Evolutionary conservation across 1,139 yeast genomes (phyloP), one percentile per base, ranked within the genome.

Genomic region (Diutina mesorugosa): DNA sequence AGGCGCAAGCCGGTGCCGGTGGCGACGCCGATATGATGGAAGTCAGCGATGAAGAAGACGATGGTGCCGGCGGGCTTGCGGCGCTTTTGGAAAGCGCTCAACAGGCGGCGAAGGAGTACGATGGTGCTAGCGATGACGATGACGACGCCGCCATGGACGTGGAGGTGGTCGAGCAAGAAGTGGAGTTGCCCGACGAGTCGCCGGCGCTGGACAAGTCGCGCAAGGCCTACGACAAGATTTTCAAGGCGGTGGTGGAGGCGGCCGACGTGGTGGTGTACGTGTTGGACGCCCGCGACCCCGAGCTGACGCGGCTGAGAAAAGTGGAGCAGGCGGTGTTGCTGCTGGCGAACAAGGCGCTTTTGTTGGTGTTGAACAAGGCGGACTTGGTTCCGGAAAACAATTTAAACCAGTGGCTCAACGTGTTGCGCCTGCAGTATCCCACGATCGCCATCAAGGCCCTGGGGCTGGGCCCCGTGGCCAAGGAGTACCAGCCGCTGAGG

Each of bases 201-300:
- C 28, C 51, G 83, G 77, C 60, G 69, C 63, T 72, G 57, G 98
- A 91, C 60, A 84, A 86, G 65, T 90, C 97, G 8, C 83, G 98
- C 69, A 90, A 87, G 69, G 95, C 97, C 12, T 93, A 88, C 71
- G 96, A 90, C 68, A 89, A 90, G 70, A 87, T 91, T 56, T 86
- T 87, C 74, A 85, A 85, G 67, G 73, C 84, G 5, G 90, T 85
- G 50, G 91, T 91, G 54, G 97, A 90, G 59, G 85, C 90, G 35
- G 77, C 97, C 1, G 98, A 91, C 70, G 97, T 93, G 58, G 78
- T 93, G 35, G 76, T 93, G 58, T 93, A 95, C 65, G 97, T 93
- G 28, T 76, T 93, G 66, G 99, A 93, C 72, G 97, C 99, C 3
- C 84, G 99, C 70, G 97, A 93, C 71, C 99, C 99, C 56, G 97